Evolutionary conservation across 495 filamentous ascomycete species (phyloP).

Genomic region (Aspergillus carlsbadensis): DNA sequence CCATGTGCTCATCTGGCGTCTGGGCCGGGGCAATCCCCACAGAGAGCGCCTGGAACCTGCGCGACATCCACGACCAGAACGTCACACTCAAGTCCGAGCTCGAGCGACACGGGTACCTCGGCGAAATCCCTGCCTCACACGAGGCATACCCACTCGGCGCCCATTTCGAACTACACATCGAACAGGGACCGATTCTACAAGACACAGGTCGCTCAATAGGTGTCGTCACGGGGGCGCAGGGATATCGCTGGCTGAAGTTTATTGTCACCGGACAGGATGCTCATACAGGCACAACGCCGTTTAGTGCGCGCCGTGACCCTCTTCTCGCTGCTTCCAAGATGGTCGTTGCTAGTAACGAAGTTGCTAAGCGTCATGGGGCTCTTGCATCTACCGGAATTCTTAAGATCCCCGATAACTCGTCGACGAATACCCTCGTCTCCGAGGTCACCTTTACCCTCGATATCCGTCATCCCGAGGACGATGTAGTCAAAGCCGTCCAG

Average conservation of each 20-base stretch:
- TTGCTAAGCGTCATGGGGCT: constrained; percentile 50
- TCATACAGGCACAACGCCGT: constrained; percentile 74
- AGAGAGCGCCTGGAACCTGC: constrained; percentile 57
- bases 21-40: constrained; percentile 66
- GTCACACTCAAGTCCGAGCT: constrained; percentile 57
- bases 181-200: constrained; percentile 71
- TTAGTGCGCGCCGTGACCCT: constrained; percentile 52
- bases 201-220: constrained; percentile 56
- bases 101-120: constrained; percentile 66
- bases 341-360: constrained; percentile 60
- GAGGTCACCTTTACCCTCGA: constrained; percentile 67
- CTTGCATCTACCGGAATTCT: constrained; percentile 69
- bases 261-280: constrained; percentile 60
- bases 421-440: constrained; percentile 70
- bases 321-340: constrained; percentile 63
- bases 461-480: constrained; percentile 60
- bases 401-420: constrained; percentile 53
- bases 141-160: constrained; percentile 53
- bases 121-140: constrained; percentile 34
- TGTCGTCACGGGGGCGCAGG: constrained; percentile 62
- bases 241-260: constrained; percentile 63
- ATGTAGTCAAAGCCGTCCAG: constrained; percentile 52
- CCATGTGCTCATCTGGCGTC: constrained; percentile 73
- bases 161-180: constrained; percentile 80
- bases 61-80: constrained; percentile 50